Conservation (phyloP, 208 protist genomes). For the Blastocrithidia nonstop region DNA sequence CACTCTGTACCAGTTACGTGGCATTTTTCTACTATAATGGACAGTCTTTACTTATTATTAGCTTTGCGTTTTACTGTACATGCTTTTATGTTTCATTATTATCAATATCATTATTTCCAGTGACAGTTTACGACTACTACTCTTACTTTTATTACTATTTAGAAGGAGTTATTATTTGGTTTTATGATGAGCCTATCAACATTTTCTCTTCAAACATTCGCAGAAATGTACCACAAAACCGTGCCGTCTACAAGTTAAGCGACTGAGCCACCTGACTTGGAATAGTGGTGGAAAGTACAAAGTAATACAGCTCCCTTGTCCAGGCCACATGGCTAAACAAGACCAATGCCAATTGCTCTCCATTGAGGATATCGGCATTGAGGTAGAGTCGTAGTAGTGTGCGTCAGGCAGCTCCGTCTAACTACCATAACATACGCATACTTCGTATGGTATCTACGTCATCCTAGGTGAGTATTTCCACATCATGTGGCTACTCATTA, state of each 20-base stretch:
- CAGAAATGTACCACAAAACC: constrained; percentile 43
- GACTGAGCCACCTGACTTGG: constrained; percentile 20
- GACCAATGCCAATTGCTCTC: constrained; percentile 11
- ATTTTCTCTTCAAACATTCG: constrained; percentile 30
- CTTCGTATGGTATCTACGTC: too few relatives aligned
- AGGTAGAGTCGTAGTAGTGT: constrained; percentile 62
- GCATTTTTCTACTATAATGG: too few relatives aligned
- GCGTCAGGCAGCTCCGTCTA: constrained; percentile 32
- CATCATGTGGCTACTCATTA: too few relatives aligned
- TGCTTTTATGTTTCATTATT: too few relatives aligned
- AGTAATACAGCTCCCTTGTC: constrained; percentile 36
- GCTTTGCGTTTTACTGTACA: too few relatives aligned
- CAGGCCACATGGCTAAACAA: constrained; percentile 4
- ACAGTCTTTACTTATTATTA: too few relatives aligned
- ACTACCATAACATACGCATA: constrained; percentile 28
- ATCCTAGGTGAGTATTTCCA: too few relatives aligned
- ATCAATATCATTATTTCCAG: constrained; percentile 1
- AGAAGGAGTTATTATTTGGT: too few relatives aligned
- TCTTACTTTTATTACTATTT: constrained; percentile 2
- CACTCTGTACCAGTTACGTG: too few relatives aligned
- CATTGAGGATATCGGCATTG: constrained; percentile 38
- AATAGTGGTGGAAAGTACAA: constrained; percentile 19
- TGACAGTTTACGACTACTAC: not conserved
- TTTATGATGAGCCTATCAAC: too few relatives aligned
- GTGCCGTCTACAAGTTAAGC: constrained; percentile 36